These are phyloP conservation scores for Naegleria gruberi DNA, from an alignment of 208 protist species.

Conservation along the genomic window DNA sequence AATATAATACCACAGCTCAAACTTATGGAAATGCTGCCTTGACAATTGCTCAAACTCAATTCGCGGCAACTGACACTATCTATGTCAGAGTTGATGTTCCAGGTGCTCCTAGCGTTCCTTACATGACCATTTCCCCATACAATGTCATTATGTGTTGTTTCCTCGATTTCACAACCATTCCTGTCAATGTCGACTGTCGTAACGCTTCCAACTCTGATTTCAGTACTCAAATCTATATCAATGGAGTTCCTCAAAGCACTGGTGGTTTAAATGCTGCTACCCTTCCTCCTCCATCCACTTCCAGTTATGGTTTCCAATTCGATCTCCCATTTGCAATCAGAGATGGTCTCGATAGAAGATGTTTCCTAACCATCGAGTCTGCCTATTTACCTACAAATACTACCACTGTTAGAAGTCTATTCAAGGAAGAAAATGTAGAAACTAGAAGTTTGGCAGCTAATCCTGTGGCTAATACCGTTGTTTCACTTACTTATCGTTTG, in stretches of 20 bases:
- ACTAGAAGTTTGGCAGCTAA: neutral
- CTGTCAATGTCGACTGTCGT: neutral
- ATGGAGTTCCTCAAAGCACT: neutral
- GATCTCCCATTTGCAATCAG: neutral
- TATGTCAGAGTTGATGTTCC: neutral
- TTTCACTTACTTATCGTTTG: neutral
- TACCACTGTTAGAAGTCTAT: neutral
- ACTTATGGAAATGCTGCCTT: neutral
- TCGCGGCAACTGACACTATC: neutral
- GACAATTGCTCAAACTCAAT: neutral
- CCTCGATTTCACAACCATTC: neutral
- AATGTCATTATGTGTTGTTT: neutral
- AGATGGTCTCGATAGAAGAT: neutral
- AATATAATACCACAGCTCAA: neutral
- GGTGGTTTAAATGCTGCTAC: neutral
- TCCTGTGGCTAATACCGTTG: neutral
- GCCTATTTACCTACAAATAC: neutral
- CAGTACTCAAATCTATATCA: neutral
- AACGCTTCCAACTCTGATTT: neutral
- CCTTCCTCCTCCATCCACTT: neutral
- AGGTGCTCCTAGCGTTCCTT: neutral
- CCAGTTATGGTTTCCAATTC: neutral
- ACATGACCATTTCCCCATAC: neutral
- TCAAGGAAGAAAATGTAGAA: neutral
- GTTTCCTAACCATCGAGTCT: neutral